phyloP scores from a whole-genome alignment of 805 yeast genomes.

The Novakomyces olei region DNA sequence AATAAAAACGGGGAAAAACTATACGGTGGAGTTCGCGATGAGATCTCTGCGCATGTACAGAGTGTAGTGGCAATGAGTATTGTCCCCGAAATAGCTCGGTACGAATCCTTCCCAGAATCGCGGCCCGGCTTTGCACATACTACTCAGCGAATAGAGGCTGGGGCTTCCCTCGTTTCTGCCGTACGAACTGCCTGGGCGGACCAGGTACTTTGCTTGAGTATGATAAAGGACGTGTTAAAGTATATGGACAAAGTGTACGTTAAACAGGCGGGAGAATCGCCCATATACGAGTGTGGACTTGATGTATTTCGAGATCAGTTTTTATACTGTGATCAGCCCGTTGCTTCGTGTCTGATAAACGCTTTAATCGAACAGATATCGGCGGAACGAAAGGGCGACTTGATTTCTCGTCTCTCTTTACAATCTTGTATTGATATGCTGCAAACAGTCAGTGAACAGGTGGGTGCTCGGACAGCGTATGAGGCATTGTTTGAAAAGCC shows the following conservation, averaged over 20 bases:
- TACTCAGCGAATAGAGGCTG: not conserved
- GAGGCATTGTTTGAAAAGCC: constrained; percentile 42
- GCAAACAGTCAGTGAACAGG: constrained; percentile 34
- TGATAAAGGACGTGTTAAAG: constrained; percentile 67
- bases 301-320: constrained; percentile 40
- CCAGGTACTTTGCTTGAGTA: constrained; percentile 47
- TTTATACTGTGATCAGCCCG: constrained; percentile 26
- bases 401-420: constrained; percentile 35
- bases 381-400: constrained; percentile 32
- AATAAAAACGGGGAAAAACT: constrained; percentile 43
- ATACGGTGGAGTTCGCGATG: constrained; percentile 34
- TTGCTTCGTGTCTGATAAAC: constrained; percentile 31
- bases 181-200: constrained; percentile 40
- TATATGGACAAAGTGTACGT: constrained; percentile 72
- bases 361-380: constrained; percentile 31
- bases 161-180: constrained; percentile 4
- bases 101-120: constrained; percentile 1
- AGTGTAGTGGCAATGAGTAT: constrained; percentile 7
- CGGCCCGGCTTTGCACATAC: not conserved
- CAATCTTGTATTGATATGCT: constrained; percentile 47
- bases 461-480: constrained; percentile 34
- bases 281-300: constrained; percentile 54
- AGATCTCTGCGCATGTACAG: constrained; percentile 27
- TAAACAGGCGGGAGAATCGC: constrained; percentile 36
- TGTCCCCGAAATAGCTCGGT: not conserved